A percentile compares a stretch with the other conserved stretches of the same genome.
Conservation (phyloP, 495 filamentous ascomycete species). For the Daldinia decipiens region DNA sequence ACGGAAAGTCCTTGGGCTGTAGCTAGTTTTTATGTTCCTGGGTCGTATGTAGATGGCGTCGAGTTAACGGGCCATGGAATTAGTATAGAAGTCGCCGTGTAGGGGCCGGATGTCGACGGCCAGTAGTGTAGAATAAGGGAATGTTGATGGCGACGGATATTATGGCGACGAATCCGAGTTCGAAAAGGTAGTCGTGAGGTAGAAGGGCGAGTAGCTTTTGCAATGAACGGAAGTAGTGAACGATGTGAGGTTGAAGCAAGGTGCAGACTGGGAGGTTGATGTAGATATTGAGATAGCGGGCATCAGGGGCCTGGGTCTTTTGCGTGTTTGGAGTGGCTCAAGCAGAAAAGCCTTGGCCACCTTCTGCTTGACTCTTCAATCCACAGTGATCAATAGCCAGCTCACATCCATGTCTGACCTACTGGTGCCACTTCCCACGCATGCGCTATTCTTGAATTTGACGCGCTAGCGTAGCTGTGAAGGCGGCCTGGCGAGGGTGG, state of each 20-base stretch:
- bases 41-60: slow-evolving; percentile 43
- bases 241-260: slow-evolving; percentile 40
- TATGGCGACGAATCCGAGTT: slow-evolving; percentile 40
- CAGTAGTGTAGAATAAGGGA: slow-evolving; percentile 17
- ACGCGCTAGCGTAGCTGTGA: slow-evolving; percentile 49
- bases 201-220: slow-evolving; percentile 28
- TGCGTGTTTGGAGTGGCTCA: slow-evolving; percentile 48
- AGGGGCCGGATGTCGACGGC: slow-evolving; percentile 26
- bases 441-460: slow-evolving; percentile 52
- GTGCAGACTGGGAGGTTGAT: slow-evolving; percentile 48
- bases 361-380: slow-evolving; percentile 43
- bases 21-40: slow-evolving; percentile 37
- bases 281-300: slow-evolving; percentile 50
- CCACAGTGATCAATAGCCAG: slow-evolving; percentile 47
- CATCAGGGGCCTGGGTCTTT: slow-evolving; percentile 41
- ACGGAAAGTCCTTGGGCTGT: slow-evolving; percentile 48
- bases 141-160: slow-evolving; percentile 31
- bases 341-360: slow-evolving; percentile 40
- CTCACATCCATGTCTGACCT: slow-evolving; percentile 49
- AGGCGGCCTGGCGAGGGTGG: slow-evolving; percentile 46
- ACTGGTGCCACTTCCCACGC: slow-evolving; percentile 46
- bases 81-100: slow-evolving; percentile 34
- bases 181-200: slow-evolving; percentile 31
- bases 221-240: slow-evolving; percentile 42
- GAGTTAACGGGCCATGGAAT: slow-evolving; percentile 44